Conservation (phyloP, 148 eudicot species). For the Rhododendron ovatum region DNA sequence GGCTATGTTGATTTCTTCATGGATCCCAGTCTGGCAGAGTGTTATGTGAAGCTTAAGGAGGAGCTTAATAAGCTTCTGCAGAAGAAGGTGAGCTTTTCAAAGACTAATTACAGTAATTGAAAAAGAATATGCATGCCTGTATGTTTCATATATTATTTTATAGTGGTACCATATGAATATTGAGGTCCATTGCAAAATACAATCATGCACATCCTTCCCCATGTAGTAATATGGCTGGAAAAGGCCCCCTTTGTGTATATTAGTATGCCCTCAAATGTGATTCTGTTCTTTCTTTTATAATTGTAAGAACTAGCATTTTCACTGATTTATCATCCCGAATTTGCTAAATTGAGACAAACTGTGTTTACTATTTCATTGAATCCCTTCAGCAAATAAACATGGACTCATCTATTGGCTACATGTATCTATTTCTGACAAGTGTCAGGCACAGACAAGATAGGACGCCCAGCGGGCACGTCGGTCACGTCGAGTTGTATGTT, state of each 20-base stretch:
- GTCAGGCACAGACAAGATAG: neutral
- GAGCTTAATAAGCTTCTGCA: conserved; percentile 76
- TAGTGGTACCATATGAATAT: neutral
- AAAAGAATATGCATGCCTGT: neutral
- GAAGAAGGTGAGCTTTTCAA: conserved; percentile 51
- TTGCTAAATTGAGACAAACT: neutral
- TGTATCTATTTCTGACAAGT: neutral
- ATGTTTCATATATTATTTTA: neutral
- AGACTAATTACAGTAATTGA: neutral
- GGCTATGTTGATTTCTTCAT: conserved; percentile 95
- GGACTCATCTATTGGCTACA: neutral
- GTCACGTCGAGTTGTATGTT: neutral
- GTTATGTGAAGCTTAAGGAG: conserved; percentile 81
- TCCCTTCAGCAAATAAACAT: neutral
- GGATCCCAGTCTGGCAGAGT: conserved; percentile 84
- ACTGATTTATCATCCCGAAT: neutral
- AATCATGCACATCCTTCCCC: neutral
- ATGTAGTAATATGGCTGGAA: neutral
- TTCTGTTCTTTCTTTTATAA: neutral
- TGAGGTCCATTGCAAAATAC: neutral
- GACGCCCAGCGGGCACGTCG: neutral
- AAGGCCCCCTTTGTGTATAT: neutral
- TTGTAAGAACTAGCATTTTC: neutral
- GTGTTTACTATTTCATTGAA: neutral
- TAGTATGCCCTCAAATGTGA: neutral